phyloP scores from a whole-genome alignment of 2,329 filamentous ascomycete genomes.

The Paecilomyces niveus region DNA sequence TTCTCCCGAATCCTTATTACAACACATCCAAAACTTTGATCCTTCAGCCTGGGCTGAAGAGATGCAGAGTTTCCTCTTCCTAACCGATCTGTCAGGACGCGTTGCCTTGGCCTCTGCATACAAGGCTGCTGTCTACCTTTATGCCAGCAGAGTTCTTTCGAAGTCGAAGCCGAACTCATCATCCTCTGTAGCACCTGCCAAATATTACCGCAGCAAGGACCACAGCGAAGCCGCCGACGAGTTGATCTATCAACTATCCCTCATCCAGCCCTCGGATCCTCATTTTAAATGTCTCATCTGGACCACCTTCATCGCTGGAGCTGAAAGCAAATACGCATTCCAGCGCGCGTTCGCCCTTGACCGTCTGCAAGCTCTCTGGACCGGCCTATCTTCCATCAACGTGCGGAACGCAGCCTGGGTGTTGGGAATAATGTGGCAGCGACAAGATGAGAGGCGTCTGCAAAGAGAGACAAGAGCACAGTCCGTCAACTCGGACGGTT shows the following conservation, averaged over 20 bases:
- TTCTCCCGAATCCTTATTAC: slow-evolving; percentile 24
- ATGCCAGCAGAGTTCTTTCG: slow-evolving; percentile 32
- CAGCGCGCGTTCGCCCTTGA: slow-evolving; percentile 28
- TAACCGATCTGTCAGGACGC: slow-evolving; percentile 40
- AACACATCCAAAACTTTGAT: slow-evolving; percentile 33
- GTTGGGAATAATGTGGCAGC: slow-evolving; percentile 33
- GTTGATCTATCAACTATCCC: slow-evolving; percentile 28
- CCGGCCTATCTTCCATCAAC: slow-evolving; percentile 30
- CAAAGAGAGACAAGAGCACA: slow-evolving; percentile 6
- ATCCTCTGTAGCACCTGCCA: background rate
- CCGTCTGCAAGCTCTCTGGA: slow-evolving; percentile 26
- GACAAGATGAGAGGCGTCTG: slow-evolving; percentile 24
- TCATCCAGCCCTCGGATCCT: slow-evolving; percentile 26
- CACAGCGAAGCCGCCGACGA: slow-evolving; percentile 21
- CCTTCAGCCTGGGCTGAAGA: slow-evolving; percentile 29
- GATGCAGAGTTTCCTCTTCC: slow-evolving; percentile 36
- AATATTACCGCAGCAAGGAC: slow-evolving; percentile 20
- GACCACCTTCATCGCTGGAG: slow-evolving; percentile 38
- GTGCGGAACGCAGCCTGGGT: slow-evolving; percentile 35
- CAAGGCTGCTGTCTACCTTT: slow-evolving; percentile 34
- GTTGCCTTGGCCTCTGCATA: slow-evolving; percentile 41
- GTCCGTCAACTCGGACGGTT: background rate
- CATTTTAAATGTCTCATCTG: slow-evolving; percentile 39
- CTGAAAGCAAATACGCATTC: slow-evolving; percentile 26
- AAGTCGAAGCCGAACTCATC: slow-evolving; percentile 1